Conservation (phyloP, 805 yeast species). For the Metschnikowia orientalis region DNA sequence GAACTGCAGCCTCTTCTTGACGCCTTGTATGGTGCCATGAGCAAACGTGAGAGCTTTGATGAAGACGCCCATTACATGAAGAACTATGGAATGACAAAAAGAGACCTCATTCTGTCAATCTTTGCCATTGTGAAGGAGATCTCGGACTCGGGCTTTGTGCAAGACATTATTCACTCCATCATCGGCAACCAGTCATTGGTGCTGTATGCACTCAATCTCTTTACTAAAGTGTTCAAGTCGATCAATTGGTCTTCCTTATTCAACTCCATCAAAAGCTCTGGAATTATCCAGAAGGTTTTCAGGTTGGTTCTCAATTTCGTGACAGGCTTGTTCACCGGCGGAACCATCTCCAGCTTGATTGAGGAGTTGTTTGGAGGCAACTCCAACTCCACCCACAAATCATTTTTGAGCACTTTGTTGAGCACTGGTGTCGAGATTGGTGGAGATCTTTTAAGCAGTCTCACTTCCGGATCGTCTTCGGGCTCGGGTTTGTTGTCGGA, state of each 20-base stretch:
- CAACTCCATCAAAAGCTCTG: slow-evolving; percentile 25
- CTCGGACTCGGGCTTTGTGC: slow-evolving; percentile 21
- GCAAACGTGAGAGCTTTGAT: slow-evolving; percentile 12
- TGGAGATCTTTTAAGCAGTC: slow-evolving; percentile 14
- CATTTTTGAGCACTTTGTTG: slow-evolving; percentile 13
- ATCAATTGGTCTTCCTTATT: slow-evolving; percentile 21
- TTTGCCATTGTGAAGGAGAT: slow-evolving; percentile 20
- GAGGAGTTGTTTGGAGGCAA: slow-evolving; percentile 13
- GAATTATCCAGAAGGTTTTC: slow-evolving; percentile 19
- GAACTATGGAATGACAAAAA: slow-evolving; percentile 14
- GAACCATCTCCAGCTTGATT: slow-evolving; percentile 10
- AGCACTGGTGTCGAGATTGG: slow-evolving; percentile 15
- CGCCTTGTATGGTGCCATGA: slow-evolving; percentile 9
- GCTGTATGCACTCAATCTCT: slow-evolving; percentile 19
- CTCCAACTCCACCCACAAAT: slow-evolving; percentile 14
- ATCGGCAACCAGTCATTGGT: slow-evolving; percentile 21
- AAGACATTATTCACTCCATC: slow-evolving; percentile 21
- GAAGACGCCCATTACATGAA: slow-evolving; percentile 8
- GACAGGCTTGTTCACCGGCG: slow-evolving; percentile 14
- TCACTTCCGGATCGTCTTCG: slow-evolving; percentile 8
- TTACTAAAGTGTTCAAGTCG: slow-evolving; percentile 20
- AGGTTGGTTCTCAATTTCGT: slow-evolving; percentile 13
- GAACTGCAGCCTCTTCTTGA: slow-evolving; percentile 12
- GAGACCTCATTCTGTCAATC: slow-evolving; percentile 16
- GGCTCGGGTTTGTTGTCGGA: slow-evolving; percentile 14